Evolutionary conservation across 768 basidiomycete species (phyloP), one percentile per base, ranked within the genome.

Genomic region (Leccinum uliginosum): DNA sequence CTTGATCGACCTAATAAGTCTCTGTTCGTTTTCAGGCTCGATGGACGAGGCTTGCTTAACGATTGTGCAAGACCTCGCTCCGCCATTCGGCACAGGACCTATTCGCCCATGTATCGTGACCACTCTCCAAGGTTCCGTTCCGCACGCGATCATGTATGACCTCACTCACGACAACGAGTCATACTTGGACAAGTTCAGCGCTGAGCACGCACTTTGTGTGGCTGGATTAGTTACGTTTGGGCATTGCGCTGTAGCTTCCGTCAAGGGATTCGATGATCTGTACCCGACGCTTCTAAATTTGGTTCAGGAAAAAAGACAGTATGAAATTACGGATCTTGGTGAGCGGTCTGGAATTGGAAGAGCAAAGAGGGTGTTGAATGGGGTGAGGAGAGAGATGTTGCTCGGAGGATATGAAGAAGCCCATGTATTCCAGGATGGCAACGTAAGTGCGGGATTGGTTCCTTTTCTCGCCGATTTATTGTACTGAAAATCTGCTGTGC

Each of bases 91-190:
- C 7, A 88, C 85, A 66, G 95, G 94, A 2, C 87, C 88, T 5
- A 74, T 82, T 54, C 83, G 90, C 7, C 79, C 80, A 4, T 91
- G 90, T 56, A 67, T 84, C 35, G 84, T 98, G 51, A 88, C 80
- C 9, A 87, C 90, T 7, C 80, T 95, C 51, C 83, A 88, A 55
- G 97, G 97, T 6, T 93, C 91, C 0, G 72, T 78, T 35, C 97
- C 97, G 1, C 97, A 99, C 68, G 93, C 97, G 0, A 80, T 98
- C 32, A 79, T 98, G 66, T 98, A 93, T 73, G 97, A 99, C 71
- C 79, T 92, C 56, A 98, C 97, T 1, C 97, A 99, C 73, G 97
- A 99, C 74, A 99, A 99, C 68, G 93, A 98, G 71, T 88, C 94
- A 1, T 90, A 89, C 1, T 72, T 87, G 14, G 83, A 92, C 74